Evolutionary conservation across 805 yeast species (phyloP), one percentile per base, ranked within the genome.

Genomic region (Myxozyma neotropica): DNA sequence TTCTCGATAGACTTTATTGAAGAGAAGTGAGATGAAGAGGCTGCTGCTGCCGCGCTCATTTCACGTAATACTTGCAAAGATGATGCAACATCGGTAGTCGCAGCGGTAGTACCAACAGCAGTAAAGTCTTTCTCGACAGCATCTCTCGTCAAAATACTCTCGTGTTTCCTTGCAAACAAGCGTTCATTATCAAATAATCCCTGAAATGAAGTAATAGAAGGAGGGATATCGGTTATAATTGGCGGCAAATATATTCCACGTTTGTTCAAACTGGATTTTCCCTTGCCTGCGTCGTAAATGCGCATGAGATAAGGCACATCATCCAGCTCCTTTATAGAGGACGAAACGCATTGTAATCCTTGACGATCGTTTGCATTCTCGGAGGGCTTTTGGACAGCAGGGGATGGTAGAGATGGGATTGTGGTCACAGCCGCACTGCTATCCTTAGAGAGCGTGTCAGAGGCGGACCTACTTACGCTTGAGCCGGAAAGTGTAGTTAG

Each of bases 341-440:
- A n/a, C n/a, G n/a, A n/a, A n/a, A n/a, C n/a, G n/a, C n/a, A n/a
- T n/a, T n/a, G n/a, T n/a, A n/a, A n/a, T n/a, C 10, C n/a, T n/a
- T 19, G 21, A 13, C n/a, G 2, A 12, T 29, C 29, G 33, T 29
- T 29, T 24, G 26, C 10, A 21, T 21, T 19, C 31, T 35, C 36
- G 33, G 38, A 23, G 7, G 26, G 31, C 19, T 31, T 13, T 26
- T 36, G 35, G 3, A 40, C 50, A 4, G 29, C 26, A 24, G 56
- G 43, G 27, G 49, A 39, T 24, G 38, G 26, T 2, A 45, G 33
- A 2, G 56, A 43, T 23, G 56, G 12, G 21, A 45, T 39, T 33
- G 56, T 23, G 12, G 56, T 33, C 12, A 50, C 44, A 10, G n/a
- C 44, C 4, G 50, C 56, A 33, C 50, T 44, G 36, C 36, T 33